Evolutionary conservation across 169 alveolate species (phyloP), one percentile per base, ranked within the genome.

Genomic region (Babesia divergens): DNA sequence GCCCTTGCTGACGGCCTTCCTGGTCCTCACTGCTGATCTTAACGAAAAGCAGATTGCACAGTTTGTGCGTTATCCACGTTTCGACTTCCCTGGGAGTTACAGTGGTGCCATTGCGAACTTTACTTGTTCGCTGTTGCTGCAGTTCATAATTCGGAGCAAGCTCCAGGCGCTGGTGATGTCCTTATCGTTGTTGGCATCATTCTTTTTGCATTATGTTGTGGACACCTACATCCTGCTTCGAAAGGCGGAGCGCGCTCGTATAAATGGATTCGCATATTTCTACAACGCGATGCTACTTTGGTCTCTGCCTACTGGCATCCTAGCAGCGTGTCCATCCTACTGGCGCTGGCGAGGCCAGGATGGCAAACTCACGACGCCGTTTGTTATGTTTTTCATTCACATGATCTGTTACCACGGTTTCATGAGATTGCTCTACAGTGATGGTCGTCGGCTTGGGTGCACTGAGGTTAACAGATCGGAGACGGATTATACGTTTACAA

Each of bases 271-370:
- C 31, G 24, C 53, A 16, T 13, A 52, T 11, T 34, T 53, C 22
- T 32, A 62, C 79, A 44, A 59, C 44, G 70, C 83, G 24, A 22
- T 69, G 24, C 11, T 50, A 1, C 14, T 80, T 22, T 80, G 88
- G 88, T 40, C 72, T 0, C 35, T 80, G 20, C 88, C 88, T 8
- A 80, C 88, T 6, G 72, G 70, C 29, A 8, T 80, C 35, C 42
- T 80, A 52, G 83, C 88, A 18, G 80, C 67, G 29, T 69, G 83
- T 31, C 88, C 88, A 9, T 22, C 62, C 32, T 80, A 80, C 44
- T 80, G 88, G 88, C 56, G 67, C 24, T 80, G 88, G 88, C 69
- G 88, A 2, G 58, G 59, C 34, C 51, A 43, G 29, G 74, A 77
- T 32, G 74, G 72, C n/a, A 26, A 46, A 31, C 18, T 47, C 7